These are phyloP conservation scores for Rhizophagus prolifer DNA, from an alignment of 192 early-diverging fungal species.

Conservation along the genomic window DNA sequence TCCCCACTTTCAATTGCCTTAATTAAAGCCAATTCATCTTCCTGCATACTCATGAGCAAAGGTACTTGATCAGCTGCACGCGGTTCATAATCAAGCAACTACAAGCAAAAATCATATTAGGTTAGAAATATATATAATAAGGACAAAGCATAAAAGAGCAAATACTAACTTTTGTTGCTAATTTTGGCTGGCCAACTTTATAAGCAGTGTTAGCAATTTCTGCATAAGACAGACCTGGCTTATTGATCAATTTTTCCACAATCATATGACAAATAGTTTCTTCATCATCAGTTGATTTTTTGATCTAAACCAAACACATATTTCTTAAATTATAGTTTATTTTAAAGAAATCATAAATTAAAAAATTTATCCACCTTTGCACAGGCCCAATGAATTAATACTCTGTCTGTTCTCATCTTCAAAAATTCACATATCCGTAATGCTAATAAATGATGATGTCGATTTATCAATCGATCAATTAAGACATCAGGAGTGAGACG, in stretches of 20 bases:
- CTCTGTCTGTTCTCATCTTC: slow-evolving; percentile 72
- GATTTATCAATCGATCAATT: slow-evolving; percentile 78
- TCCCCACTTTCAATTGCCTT: slow-evolving; percentile 95
- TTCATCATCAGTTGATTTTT: slow-evolving; percentile 79
- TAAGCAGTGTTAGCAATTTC: slow-evolving; percentile 93
- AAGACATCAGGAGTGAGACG: slow-evolving; percentile 79
- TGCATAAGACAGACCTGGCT: slow-evolving; percentile 78
- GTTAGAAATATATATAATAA: background rate
- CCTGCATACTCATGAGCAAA: slow-evolving; percentile 88
- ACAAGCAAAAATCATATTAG: slow-evolving; percentile 27
- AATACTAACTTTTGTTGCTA: slow-evolving; percentile 75
- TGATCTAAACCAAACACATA: slow-evolving; percentile 55
- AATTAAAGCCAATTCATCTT: slow-evolving; percentile 82
- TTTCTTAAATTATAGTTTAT: background rate
- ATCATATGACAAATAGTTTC: slow-evolving; percentile 80
- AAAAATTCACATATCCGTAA: slow-evolving; percentile 82
- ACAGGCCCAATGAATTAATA: slow-evolving; percentile 96
- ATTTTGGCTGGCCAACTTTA: slow-evolving; percentile 73
- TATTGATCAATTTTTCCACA: slow-evolving; percentile 72
- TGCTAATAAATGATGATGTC: slow-evolving; percentile 85
- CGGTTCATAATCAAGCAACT: slow-evolving; percentile 92
- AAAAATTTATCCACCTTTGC: slow-evolving; percentile 62
- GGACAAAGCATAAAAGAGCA: background rate
- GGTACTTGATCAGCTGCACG: slow-evolving; percentile 94
- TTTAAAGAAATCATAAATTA: background rate